Evolutionary conservation across 2,329 filamentous ascomycete genomes (phyloP).

Genomic region (Ophiostoma ulmi): DNA sequence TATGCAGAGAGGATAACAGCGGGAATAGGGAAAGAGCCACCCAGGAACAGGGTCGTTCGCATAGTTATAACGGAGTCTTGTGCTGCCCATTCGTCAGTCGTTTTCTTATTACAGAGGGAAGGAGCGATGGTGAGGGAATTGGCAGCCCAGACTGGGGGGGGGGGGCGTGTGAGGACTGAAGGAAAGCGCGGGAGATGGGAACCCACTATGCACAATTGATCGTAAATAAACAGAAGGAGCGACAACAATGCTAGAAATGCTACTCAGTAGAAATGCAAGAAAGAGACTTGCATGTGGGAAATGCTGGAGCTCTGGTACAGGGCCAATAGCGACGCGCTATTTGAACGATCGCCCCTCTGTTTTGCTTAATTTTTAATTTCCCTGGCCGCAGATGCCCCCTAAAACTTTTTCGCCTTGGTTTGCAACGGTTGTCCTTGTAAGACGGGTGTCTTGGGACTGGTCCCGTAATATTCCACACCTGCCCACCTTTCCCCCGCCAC

Average conservation of each 20-base stretch:
- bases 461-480: constrained; percentile 10
- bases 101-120: background rate
- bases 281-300: constrained; percentile 16
- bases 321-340: constrained; percentile 26
- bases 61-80: constrained; percentile 10
- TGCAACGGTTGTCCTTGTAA: background rate
- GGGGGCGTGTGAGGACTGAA: background rate
- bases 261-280: background rate
- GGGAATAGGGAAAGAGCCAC: background rate
- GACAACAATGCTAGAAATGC: constrained; percentile 4
- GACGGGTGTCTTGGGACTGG: background rate
- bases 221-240: background rate
- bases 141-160: constrained; percentile 6
- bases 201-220: background rate
- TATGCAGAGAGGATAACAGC: background rate
- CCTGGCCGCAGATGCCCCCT: constrained; percentile 7
- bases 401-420: constrained; percentile 10
- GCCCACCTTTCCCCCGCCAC: constrained; percentile 9
- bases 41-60: background rate
- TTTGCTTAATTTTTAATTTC: constrained; percentile 14
- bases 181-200: background rate
- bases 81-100: background rate
- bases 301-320: constrained; percentile 13
- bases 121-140: constrained; percentile 21
- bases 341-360: constrained; percentile 16